These are phyloP conservation scores for Plasmodium ovale DNA, from an alignment of 169 alveolate species.

Conservation along the genomic window DNA sequence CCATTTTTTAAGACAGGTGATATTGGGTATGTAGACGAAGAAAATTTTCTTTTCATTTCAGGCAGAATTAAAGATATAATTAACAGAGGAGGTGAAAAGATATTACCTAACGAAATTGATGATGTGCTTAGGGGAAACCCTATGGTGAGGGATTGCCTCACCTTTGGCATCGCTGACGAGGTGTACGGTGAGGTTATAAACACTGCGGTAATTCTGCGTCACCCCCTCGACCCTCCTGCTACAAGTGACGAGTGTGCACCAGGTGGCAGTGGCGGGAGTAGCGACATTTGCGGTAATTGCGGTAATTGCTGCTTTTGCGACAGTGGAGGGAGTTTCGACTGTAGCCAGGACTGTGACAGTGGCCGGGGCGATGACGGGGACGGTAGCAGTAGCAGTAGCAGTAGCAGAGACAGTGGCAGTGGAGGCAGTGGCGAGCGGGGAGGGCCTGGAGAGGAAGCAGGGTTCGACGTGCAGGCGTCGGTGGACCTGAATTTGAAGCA, in stretches of 20 bases:
- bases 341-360: neutral
- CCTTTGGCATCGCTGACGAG: slow-evolving; percentile 32
- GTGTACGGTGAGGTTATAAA: slow-evolving; percentile 63
- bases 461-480: slow-evolving; percentile 13
- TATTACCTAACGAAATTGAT: slow-evolving; percentile 64
- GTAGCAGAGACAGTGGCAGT: neutral
- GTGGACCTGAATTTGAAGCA: slow-evolving; percentile 15
- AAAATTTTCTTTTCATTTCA: slow-evolving; percentile 51
- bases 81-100: slow-evolving; percentile 74
- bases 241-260: slow-evolving; percentile 7
- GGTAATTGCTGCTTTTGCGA: neutral
- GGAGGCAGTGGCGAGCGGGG: neutral
- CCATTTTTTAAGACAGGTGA: slow-evolving; percentile 75
- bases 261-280: neutral
- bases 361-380: neutral
- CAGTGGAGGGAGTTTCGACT: neutral
- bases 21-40: slow-evolving; percentile 65
- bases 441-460: neutral
- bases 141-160: slow-evolving; percentile 33
- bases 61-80: slow-evolving; percentile 71
- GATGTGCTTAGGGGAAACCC: slow-evolving; percentile 32
- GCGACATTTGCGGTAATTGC: neutral
- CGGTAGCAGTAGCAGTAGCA: neutral
- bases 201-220: slow-evolving; percentile 49
- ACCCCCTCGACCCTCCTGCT: too few relatives aligned